phyloP scores from a whole-genome alignment of 1,284 basidiomycete genomes.

The Rhodotorula sp. region DNA sequence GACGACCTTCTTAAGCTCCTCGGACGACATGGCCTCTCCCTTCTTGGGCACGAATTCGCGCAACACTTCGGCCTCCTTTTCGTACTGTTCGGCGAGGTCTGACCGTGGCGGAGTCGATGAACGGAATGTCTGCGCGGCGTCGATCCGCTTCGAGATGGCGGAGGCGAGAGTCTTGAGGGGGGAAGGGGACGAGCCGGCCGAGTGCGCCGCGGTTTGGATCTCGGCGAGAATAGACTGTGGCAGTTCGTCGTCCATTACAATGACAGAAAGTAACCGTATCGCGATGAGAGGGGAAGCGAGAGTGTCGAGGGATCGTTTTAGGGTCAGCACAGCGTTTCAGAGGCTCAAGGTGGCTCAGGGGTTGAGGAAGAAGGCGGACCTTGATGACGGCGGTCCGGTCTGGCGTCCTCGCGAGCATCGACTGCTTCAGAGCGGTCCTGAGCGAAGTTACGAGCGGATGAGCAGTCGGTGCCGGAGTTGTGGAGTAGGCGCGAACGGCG shows the following conservation, averaged over 20 bases:
- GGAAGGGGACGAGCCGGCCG: slow-evolving; percentile 17
- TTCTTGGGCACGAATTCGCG: slow-evolving; percentile 24
- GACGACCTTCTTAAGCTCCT: slow-evolving; percentile 24
- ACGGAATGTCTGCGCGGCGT: slow-evolving; percentile 32
- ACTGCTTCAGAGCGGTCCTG: slow-evolving; percentile 26
- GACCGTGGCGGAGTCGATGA: slow-evolving; percentile 17
- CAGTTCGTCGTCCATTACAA: too few species aligned
- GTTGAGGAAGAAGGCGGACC: slow-evolving; percentile 2
- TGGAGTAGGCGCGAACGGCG: slow-evolving; percentile 9
- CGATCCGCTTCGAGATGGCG: slow-evolving; percentile 27
- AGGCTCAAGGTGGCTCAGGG: too few species aligned
- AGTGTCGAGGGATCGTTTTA: too few species aligned
- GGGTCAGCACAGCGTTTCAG: too few species aligned
- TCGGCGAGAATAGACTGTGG: slow-evolving; percentile 32
- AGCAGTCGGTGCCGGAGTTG: not conserved
- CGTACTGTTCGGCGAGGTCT: slow-evolving; percentile 33
- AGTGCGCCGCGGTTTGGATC: slow-evolving; percentile 29
- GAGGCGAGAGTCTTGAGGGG: slow-evolving; percentile 26
- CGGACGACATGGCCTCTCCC: not conserved
- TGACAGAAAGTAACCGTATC: not conserved
- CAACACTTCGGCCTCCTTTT: slow-evolving; percentile 23
- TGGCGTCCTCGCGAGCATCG: slow-evolving; percentile 29
- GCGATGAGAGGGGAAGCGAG: too few species aligned
- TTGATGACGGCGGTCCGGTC: slow-evolving; percentile 24
- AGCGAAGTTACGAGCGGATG: slow-evolving; percentile 25